Evolutionary conservation across 2,329 filamentous ascomycete genomes (phyloP).

Genomic region (Penicillium expansum): DNA sequence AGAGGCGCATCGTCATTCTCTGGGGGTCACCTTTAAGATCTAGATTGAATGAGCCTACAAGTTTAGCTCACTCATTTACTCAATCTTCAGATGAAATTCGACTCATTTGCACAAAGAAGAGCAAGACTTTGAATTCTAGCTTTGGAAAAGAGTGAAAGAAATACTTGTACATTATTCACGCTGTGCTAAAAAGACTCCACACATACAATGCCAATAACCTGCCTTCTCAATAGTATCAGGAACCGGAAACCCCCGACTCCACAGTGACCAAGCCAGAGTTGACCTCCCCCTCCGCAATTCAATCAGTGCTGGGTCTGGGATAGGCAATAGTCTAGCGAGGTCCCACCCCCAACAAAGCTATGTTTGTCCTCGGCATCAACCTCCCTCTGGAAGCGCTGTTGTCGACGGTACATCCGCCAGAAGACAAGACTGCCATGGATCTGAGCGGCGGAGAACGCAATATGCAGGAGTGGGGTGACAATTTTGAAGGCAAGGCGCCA

Average conservation of each 20-base stretch:
- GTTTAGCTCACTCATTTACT: too few species aligned
- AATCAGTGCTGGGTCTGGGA: not conserved
- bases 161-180: not conserved
- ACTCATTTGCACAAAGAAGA: not conserved
- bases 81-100: accelerated
- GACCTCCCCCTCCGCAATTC: not conserved
- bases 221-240: too few species aligned
- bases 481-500: constrained; percentile 48
- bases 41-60: too few species aligned
- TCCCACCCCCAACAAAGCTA: not conserved
- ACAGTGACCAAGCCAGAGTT: not conserved
- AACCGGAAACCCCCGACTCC: not conserved
- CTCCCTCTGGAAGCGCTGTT: constrained; percentile 6
- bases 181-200: not conserved
- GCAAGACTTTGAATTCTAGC: accelerated
- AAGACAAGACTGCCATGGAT: constrained; percentile 46
- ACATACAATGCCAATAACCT: not conserved
- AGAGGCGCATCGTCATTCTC: too few species aligned
- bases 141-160: not conserved
- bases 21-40: too few species aligned
- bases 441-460: constrained; percentile 44
- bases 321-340: not conserved
- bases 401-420: constrained; percentile 37
- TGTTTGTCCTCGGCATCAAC: not conserved
- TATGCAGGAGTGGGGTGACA: constrained; percentile 44